Evolutionary conservation across 441 rosid genomes (phyloP), one percentile per base, ranked within the genome.

Genomic region (Melastoma candidum): DNA sequence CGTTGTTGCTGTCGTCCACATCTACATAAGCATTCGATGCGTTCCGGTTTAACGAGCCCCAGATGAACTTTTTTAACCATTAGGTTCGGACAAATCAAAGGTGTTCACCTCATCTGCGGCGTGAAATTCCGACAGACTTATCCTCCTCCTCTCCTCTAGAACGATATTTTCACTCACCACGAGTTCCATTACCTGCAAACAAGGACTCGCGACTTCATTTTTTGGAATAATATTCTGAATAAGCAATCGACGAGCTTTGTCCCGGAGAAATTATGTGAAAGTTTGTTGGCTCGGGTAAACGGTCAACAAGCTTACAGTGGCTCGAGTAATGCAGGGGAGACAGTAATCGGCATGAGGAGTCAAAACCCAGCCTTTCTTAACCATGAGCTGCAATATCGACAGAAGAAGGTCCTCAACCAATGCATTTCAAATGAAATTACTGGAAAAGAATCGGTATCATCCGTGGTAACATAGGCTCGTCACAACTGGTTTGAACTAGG

Each of bases 321-420:
- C 84, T 75, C 89, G 73, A 36, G 95, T 90, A 64, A 86, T 82
- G 44, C 97, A 94, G 39, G 97, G 95, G 59, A 87, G 97, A 73
- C 97, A 90, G 71, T 78, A 87, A 75, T 90, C 95, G 49, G 96
- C 92, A 52, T 84, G 92, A 52, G 97, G 95, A n/a, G 92, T 87
- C 60, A 74, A 66, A 61, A 90, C 95, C 43, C 77, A 70, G 13
- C 92, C 86, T 73, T 83, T 90, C 80, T 90, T 90, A 57, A 90
- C 92, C 73, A 87, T 53, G 49, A 90, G 84, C 95, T 90, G 79
- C 65, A 64, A 39, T 24, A 44, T n/a, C 1, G 61, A 57, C 43
- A 1, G n/a, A 11, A 13, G 65, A 1, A 27, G 6, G 27, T 8
- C 45, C 44, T 58, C 12, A 48, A 58, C 2, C 45, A 46, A 32